Conservation (phyloP, 306 rosid species). For the Gynostemma pentaphyllum region DNA sequence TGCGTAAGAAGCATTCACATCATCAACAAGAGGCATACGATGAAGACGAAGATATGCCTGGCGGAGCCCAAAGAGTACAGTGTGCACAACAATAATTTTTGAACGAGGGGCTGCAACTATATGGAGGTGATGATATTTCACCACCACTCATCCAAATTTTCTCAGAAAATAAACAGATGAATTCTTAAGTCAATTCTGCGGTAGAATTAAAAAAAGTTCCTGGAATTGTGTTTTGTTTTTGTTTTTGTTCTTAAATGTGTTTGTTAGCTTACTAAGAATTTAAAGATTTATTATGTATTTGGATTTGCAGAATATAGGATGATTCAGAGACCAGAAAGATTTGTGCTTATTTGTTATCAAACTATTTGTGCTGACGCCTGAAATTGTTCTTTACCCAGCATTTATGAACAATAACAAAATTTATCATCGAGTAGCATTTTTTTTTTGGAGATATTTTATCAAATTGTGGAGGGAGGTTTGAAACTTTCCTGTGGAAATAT, state of each 20-base stretch:
- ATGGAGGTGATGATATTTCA: background rate
- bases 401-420: too few relatives aligned
- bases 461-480: too few relatives aligned
- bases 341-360: background rate
- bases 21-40: constrained; percentile 74
- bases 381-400: too few relatives aligned
- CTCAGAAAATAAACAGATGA: constrained; percentile 8
- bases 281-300: constrained; percentile 8
- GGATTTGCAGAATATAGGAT: background rate
- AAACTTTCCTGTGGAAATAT: too few relatives aligned
- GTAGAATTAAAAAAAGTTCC: constrained; percentile 1
- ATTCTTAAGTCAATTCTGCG: background rate
- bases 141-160: background rate
- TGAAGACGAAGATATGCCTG: constrained; percentile 85
- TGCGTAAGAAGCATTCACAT: constrained; percentile 48
- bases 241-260: background rate
- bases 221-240: background rate
- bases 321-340: background rate
- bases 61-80: constrained; percentile 93
- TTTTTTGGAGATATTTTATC: too few relatives aligned
- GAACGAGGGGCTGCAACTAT: background rate
- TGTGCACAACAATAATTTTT: constrained; percentile 55
- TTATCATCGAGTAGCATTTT: too few relatives aligned
- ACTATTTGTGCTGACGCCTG: too few relatives aligned
- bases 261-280: constrained; percentile 7